phyloP scores from a whole-genome alignment of 2,329 filamentous ascomycete genomes.

The Sarocladiaceae sp. region DNA sequence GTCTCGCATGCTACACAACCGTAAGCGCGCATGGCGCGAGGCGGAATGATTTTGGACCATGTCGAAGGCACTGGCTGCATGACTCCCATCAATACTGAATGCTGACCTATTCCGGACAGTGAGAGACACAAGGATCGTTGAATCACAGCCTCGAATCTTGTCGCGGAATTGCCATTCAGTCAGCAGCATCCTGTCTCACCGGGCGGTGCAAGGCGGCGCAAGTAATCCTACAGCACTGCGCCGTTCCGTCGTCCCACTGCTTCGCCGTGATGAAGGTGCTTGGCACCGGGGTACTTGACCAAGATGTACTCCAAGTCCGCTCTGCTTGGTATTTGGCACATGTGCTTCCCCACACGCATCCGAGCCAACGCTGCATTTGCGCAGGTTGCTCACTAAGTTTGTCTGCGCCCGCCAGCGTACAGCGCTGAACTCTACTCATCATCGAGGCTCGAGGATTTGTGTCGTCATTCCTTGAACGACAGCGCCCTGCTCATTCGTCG shows the following conservation, averaged over 20 bases:
- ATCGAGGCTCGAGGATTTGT: neutral
- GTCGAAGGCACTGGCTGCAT: too few relatives aligned
- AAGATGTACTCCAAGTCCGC: neutral
- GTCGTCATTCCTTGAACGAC: neutral
- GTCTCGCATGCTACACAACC: too few relatives aligned
- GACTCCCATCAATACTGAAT: too few relatives aligned
- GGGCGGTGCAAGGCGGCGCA: neutral
- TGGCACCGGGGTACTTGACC: neutral
- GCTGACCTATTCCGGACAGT: too few relatives aligned
- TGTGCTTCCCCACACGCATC: constrained; percentile 1
- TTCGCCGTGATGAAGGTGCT: neutral
- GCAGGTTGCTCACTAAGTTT: neutral
- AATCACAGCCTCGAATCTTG: neutral
- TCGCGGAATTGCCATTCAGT: neutral
- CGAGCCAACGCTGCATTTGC: neutral
- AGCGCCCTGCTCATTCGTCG: neutral
- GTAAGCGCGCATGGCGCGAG: too few relatives aligned
- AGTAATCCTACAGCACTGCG: neutral
- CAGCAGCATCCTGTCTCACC: too few relatives aligned
- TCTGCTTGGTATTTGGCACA: constrained; percentile 1
- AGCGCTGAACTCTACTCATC: constrained; percentile 1
- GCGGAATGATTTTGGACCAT: too few relatives aligned
- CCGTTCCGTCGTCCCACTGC: neutral
- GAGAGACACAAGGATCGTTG: too few relatives aligned
- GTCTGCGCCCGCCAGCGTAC: too few relatives aligned